Evolutionary conservation across 148 eudicot species (phyloP).

Genomic region (Vaccinium corymbosum): DNA sequence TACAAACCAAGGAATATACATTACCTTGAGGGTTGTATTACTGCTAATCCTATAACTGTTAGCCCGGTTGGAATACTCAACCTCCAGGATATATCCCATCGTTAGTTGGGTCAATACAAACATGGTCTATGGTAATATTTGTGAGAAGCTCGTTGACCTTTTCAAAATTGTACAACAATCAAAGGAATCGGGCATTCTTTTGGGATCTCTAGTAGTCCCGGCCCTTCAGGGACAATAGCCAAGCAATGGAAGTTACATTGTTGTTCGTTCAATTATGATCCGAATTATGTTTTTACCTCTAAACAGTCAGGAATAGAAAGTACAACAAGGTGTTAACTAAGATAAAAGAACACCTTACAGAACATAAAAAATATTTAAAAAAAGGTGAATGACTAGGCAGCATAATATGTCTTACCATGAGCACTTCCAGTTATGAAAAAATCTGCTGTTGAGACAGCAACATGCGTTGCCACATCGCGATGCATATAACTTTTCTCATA

Average conservation of each 20-base stretch:
- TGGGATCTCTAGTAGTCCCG: background rate
- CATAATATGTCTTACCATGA: constrained; percentile 56
- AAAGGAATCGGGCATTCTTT: background rate
- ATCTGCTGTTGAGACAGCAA: constrained; percentile 84
- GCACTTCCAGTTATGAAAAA: constrained; percentile 91
- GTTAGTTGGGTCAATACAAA: background rate
- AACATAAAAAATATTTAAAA: background rate
- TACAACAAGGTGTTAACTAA: background rate
- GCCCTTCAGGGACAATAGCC: background rate
- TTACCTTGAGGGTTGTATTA: background rate
- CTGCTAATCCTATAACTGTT: background rate
- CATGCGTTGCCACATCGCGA: constrained; percentile 95
- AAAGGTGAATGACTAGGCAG: background rate
- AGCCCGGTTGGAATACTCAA: background rate
- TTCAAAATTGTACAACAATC: background rate
- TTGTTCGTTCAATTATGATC: background rate
- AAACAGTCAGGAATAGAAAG: background rate
- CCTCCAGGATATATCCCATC: background rate
- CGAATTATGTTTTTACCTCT: background rate
- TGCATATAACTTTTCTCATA: constrained; percentile 99
- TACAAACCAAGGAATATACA: background rate
- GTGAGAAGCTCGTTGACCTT: background rate
- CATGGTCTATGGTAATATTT: background rate
- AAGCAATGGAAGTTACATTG: background rate
- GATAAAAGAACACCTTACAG: background rate